These are phyloP conservation scores for Astrothelium macrocarpum DNA, from an alignment of 495 filamentous ascomycete species.

Conservation along the genomic window DNA sequence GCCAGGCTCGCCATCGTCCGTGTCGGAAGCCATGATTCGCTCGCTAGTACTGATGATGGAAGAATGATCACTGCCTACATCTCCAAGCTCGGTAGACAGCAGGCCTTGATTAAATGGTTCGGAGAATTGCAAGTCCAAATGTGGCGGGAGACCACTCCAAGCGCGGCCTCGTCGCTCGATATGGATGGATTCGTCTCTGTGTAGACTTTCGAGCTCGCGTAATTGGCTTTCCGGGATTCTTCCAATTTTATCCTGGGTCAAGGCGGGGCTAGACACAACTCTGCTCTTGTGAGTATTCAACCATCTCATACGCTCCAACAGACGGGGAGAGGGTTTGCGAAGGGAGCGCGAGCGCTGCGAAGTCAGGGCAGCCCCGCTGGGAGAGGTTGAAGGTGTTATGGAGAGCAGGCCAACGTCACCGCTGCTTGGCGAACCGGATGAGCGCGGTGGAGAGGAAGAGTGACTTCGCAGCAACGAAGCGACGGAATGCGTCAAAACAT, in stretches of 20 bases:
- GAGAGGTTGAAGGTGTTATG: neutral
- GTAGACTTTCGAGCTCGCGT: slow-evolving; percentile 36
- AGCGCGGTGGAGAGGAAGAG: neutral
- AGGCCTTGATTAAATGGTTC: neutral
- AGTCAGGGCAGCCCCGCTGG: neutral
- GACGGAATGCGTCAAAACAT: neutral
- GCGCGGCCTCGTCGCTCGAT: slow-evolving; percentile 22
- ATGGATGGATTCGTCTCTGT: slow-evolving; percentile 19
- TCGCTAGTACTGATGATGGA: slow-evolving; percentile 32
- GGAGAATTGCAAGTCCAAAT: slow-evolving; percentile 11
- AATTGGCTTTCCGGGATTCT: slow-evolving; percentile 67
- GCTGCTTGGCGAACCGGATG: neutral
- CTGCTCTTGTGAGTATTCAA: slow-evolving; percentile 48
- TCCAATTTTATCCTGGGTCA: slow-evolving; percentile 45
- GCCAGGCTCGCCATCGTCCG: slow-evolving; percentile 35
- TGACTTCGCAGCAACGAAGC: neutral
- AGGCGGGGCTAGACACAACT: slow-evolving; percentile 29
- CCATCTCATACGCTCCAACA: slow-evolving; percentile 67
- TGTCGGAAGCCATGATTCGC: slow-evolving; percentile 27
- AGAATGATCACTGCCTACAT: slow-evolving; percentile 30
- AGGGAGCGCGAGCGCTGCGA: slow-evolving; percentile 1
- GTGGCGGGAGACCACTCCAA: slow-evolving; percentile 20
- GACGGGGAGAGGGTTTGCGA: slow-evolving; percentile 58
- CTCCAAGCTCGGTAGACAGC: slow-evolving; percentile 14
- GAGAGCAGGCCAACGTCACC: neutral